Evolutionary conservation across 768 basidiomycete species (phyloP).

Genomic region (Crassisporium funariophilum): DNA sequence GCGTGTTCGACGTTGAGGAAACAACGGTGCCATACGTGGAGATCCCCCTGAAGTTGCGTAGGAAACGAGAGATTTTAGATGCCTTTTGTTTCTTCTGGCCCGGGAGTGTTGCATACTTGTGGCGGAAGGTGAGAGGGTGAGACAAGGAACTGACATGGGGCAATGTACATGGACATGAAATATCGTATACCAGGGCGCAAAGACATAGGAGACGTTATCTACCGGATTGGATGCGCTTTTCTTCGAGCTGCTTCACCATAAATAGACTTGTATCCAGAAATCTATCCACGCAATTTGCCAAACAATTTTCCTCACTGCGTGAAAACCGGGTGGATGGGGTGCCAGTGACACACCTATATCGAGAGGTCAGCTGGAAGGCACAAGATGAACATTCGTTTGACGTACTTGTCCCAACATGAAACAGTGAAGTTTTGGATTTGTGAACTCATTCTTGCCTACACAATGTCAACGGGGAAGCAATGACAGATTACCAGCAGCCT

Average conservation of each 20-base stretch:
- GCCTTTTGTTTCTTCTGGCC: constrained; percentile 77
- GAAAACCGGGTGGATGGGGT: constrained; percentile 80
- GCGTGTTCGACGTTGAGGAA: constrained; percentile 41
- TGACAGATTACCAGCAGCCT: constrained; percentile 15
- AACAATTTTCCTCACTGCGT: constrained; percentile 76
- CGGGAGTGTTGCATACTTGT: constrained; percentile 49
- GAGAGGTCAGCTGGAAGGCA: constrained; percentile 1
- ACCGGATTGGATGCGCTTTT: constrained; percentile 33
- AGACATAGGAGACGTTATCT: constrained; percentile 14
- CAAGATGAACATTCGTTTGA: constrained; percentile 23
- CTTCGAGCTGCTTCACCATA: constrained; percentile 71
- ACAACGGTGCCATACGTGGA: constrained; percentile 35
- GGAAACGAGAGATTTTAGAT: constrained; percentile 56
- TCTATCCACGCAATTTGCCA: constrained; percentile 88
- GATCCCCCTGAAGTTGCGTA: constrained; percentile 62
- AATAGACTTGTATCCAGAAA: constrained; percentile 87
- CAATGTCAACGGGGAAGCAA: constrained; percentile 13
- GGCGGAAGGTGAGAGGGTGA: constrained; percentile 40
- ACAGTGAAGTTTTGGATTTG: constrained; percentile 78
- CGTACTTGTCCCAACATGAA: constrained; percentile 93
- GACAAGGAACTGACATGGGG: no score
- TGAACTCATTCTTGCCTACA: constrained; percentile 55
- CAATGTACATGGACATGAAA: constrained; percentile 13
- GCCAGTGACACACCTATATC: constrained; percentile 74
- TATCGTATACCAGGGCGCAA: constrained; percentile 15